Evolutionary conservation across 805 yeast species (phyloP).

Genomic region (Vanderwaltozyma polyspora): DNA sequence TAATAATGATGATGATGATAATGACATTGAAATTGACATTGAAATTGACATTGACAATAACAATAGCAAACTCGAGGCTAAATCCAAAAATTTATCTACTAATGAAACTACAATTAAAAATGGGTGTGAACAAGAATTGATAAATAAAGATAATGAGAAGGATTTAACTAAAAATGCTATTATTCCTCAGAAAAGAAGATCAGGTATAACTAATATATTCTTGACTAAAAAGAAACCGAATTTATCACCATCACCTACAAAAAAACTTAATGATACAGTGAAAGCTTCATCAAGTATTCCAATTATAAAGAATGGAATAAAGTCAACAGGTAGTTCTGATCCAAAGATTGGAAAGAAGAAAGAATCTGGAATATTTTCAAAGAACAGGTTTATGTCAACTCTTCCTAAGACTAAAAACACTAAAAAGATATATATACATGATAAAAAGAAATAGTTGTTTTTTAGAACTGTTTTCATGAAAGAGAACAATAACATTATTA

Average conservation of each 20-base stretch:
- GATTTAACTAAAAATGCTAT: not conserved
- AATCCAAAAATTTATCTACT: too few species aligned
- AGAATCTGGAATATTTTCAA: constrained; percentile 15
- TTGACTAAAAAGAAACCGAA: constrained; percentile 11
- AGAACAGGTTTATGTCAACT: not conserved
- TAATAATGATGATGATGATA: too few species aligned
- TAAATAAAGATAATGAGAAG: too few species aligned
- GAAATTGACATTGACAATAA: too few species aligned
- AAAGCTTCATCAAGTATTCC: not conserved
- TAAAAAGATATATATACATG: constrained; percentile 1
- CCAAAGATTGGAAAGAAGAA: constrained; percentile 6
- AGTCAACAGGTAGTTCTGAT: not conserved
- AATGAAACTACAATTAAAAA: too few species aligned
- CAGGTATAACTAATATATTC: constrained; percentile 13
- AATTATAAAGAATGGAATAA: not conserved
- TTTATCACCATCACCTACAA: not conserved
- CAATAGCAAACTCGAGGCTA: too few species aligned
- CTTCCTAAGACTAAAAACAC: not conserved
- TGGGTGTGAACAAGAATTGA: too few species aligned
- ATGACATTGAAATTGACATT: too few species aligned
- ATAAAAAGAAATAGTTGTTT: too few species aligned
- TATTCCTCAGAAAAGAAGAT: constrained; percentile 5
- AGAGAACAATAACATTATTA: too few species aligned
- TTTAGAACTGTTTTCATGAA: too few species aligned
- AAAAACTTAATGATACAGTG: not conserved